A percentile compares a stretch with the other conserved stretches of the same genome.
Evolutionary conservation across 352 stramenopile genomes (phyloP).

Genomic region (Blastocystis hominis): DNA sequence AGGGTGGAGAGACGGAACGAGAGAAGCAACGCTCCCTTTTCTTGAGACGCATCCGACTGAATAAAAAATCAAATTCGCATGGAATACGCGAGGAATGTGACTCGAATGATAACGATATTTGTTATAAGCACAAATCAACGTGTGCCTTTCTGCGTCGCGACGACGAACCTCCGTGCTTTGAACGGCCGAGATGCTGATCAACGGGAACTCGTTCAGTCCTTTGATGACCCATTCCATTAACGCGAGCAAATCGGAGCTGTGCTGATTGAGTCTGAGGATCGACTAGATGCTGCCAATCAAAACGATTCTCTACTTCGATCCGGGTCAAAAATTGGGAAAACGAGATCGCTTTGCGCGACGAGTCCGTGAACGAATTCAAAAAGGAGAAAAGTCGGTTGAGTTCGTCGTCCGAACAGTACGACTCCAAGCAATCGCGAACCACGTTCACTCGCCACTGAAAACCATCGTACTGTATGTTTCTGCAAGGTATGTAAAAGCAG

Average conservation of each 20-base stretch:
- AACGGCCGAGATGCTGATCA: constrained; percentile 38
- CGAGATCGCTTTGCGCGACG: neutral
- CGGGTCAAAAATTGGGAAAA: constrained; percentile 28
- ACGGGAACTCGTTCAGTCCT: constrained; percentile 46
- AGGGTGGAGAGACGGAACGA: constrained; percentile 47
- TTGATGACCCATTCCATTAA: constrained; percentile 55
- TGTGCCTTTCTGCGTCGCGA: constrained; percentile 45
- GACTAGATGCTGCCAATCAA: neutral
- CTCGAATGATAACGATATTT: constrained; percentile 46
- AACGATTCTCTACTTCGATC: neutral
- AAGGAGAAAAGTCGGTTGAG: neutral
- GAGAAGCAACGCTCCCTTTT: constrained; percentile 48
- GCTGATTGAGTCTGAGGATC: constrained; percentile 51
- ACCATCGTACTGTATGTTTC: constrained; percentile 53
- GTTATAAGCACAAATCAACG: constrained; percentile 52
- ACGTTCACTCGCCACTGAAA: constrained; percentile 58
- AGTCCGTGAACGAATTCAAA: constrained; percentile 37
- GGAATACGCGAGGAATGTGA: neutral
- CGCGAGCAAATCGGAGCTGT: constrained; percentile 38
- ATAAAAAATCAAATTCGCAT: neutral
- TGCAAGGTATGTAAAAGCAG: neutral
- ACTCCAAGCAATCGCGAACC: constrained; percentile 46
- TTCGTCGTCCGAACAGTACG: constrained; percentile 47
- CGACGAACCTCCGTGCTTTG: constrained; percentile 24
- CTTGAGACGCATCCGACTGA: neutral